Base-by-base conservation (phyloP, 352 stramenopile species). In the Phytophthora syringae region DNA sequence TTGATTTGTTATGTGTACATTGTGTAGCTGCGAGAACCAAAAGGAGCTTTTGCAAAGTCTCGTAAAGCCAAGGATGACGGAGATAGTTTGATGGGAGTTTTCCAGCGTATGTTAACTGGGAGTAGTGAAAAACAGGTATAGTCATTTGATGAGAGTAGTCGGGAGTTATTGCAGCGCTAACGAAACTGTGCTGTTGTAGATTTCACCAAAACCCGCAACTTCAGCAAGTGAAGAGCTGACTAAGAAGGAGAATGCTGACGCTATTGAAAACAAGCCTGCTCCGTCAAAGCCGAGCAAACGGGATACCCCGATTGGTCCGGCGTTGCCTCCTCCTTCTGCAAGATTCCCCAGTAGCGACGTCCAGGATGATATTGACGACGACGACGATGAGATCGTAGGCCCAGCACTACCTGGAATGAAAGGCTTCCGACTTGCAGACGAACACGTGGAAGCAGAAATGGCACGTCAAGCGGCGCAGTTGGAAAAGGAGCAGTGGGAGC, bases 321-420 rank as follows among this genome's bases (percentile, higher is more conserved):
- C 70, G 20, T 64, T 89, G 50, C 80, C 84, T 53, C 73, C 79
- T 36, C 16, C 47, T 28, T 66, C 43, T 1, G 34, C 36, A n/a
- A 60, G 34, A 43, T 20, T 25, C 37, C 7, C 5, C 24, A 25
- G 9, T 47, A 56, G 28, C 25, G 43, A 56, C 39, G 30, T 54
- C 20, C 7, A 59, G 13, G 25, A 64, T 27, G 61, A 53, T 7
- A 9, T 9, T 32, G 61, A 76, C 12, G 69, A 81, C 4, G 72
- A 89, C 1, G 75, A 84, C 3, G 77, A 89, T 18, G 78, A 86
- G 1, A 37, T 89, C 24, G 66, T 96, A 3, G 88, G 88, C 1
- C 88, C 88, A 24, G 82, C 81, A 13, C 64, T 96, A 12, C 88
- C 86, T 25, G 88, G 88, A 0, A 92, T 86, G 79, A 90, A 86